Evolutionary conservation across 176 grass and related monocot species (phyloP), one percentile per base, ranked within the genome.

Genomic region (Puccinellia tenuiflora): DNA sequence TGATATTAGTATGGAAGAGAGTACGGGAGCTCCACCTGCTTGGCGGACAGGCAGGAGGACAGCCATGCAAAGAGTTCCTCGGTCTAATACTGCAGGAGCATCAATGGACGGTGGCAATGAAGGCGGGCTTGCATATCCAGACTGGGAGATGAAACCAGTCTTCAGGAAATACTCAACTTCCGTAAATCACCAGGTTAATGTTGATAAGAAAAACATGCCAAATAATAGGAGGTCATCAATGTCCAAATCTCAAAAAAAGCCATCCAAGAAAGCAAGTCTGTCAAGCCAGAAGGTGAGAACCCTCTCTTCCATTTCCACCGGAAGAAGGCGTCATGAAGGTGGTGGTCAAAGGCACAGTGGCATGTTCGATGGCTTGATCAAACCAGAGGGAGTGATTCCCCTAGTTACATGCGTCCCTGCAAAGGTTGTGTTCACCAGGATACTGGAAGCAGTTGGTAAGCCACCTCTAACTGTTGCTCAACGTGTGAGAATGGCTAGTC

Each of bases 341-440:
- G 80, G 83, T 76, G 25, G 68, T 69, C 78, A 81, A 94, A 89
- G 67, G 80, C 79, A 20, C 16, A 84, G 68, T 84, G 85, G 68
- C 81, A 86, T 95, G 81, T 86, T 93, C 71, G 73, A 87, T 84
- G 85, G 78, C 68, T 88, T 99, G 71, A 90, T 95, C 73, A 92
- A 88, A 82, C 57, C 83, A 20, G 91, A 85, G 21, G 91, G 89
- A 77, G 81, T 82, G 73, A 69, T 88, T 85, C 93, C 96, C 66
- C 85, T 88, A 31, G 89, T 99, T 34, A 99, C 96, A 31, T 99
- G 96, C 38, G 89, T 99, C 65, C 96, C 96, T 33, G 72, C 89
- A 31, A 99, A 96, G 90, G 87, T 99, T 77, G 96, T 86, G 55
- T 99, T 93, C 77, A 99, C 91, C 74, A 99, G 93, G 87, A 99